Conservation (phyloP, 129 eudicot species). For the Oenanthe sinensis region DNA sequence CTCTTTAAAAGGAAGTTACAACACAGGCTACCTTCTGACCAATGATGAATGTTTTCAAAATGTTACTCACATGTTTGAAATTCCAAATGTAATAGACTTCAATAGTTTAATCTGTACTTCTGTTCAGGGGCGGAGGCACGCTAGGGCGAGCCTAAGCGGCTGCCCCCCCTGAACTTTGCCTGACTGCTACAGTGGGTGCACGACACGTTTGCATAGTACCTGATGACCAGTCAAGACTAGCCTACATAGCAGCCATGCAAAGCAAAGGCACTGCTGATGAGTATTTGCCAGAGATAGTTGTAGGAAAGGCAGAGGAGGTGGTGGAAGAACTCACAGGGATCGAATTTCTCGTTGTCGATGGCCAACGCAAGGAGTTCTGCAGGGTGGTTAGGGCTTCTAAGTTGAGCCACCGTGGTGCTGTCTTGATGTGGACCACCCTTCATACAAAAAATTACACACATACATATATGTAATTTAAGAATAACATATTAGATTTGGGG, state of each 20-base stretch:
- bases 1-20: neutral
- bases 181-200: no score
- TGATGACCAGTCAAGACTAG: conserved; percentile 27
- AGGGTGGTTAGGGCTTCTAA: conserved; percentile 27
- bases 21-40: neutral
- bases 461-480: no score
- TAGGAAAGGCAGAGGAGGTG: no score
- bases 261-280: no score
- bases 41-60: neutral
- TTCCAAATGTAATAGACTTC: neutral
- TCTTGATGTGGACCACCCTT: conserved; percentile 37
- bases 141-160: no score
- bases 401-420: conserved; percentile 40
- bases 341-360: conserved; percentile 55
- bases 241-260: conserved; percentile 11
- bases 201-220: conserved; percentile 42
- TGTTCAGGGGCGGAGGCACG: no score
- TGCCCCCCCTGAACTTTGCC: no score
- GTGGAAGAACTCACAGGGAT: no score
- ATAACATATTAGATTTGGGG: no score
- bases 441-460: no score
- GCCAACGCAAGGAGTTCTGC: conserved; percentile 26
- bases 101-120: neutral
- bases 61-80: neutral
- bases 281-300: no score